Evolutionary conservation across 1,284 basidiomycete genomes (phyloP), one percentile per base, ranked within the genome.

Genomic region (Tylopilus microsporus): DNA sequence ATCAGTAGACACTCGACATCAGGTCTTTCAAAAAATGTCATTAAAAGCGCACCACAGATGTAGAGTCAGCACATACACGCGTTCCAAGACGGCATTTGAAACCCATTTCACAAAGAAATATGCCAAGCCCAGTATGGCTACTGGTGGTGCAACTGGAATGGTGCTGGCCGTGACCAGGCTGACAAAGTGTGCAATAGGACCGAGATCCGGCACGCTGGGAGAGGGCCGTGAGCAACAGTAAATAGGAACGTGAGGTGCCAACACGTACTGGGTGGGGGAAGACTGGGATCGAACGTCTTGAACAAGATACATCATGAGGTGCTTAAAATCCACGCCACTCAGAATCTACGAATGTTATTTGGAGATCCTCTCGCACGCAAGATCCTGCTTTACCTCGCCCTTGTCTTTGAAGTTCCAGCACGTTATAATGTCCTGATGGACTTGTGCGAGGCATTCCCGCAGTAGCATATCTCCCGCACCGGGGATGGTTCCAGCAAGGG

Each of bases 351-450:
- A 10, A 2, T 3, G 15, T 49, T 18, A n/a, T 46, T 32, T 36
- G 30, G n/a, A 11, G 4, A 51, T 25, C 4, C 21, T 56, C 37
- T 41, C 46, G 6, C 5, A 32, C n/a, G 18, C 30, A 5, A 41
- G 9, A 36, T 8, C 1, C 21, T 30, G 11, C 16, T 32, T 50
- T 16, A 60, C 59, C 47, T 60, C 49, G 3, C 39, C 18, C 6
- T 39, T 25, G 19, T 60, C 58, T 39, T 43, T 60, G 59, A 61
- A 57, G 19, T 57, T 57, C 60, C 60, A 61, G 30, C 60, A 61
- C 11, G 50, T 53, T 9, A 61, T 18, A 7, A 61, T 57, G 45
- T 61, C 60, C 36, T 47, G 36, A 34, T 61, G 60, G 19, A 61
- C 53, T 42, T 53, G 59, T 3, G 50, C 36, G 19, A 61, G 59